Evolutionary conservation across 2,329 filamentous ascomycete species (phyloP).

Genomic region (Fusarium bactridioides): DNA sequence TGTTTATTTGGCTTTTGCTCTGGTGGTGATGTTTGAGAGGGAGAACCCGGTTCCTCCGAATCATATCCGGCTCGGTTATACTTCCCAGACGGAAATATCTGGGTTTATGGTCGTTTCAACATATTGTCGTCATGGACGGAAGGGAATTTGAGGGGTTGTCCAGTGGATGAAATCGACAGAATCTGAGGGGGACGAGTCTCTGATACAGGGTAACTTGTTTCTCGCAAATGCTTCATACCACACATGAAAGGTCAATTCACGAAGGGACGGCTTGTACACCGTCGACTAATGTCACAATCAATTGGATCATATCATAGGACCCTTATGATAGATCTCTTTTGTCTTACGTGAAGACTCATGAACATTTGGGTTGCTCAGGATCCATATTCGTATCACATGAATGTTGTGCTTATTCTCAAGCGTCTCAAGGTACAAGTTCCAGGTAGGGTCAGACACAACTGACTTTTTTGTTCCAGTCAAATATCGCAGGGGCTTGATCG

Average conservation of each 20-base stretch:
- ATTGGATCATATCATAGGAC: neutral
- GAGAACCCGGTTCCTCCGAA: conserved; percentile 14
- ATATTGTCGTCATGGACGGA: conserved; percentile 14
- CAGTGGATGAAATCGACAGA: neutral
- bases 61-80: conserved; percentile 12
- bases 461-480: neutral
- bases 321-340: neutral
- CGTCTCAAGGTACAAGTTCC: neutral
- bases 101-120: neutral
- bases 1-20: conserved; percentile 13
- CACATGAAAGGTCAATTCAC: neutral
- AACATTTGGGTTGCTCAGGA: neutral
- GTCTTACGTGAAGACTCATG: neutral
- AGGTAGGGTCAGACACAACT: neutral
- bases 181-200: neutral
- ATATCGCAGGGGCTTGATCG: neutral
- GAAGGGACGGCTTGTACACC: neutral
- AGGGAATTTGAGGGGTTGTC: neutral
- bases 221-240: neutral
- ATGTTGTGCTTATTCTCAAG: neutral
- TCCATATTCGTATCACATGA: neutral
- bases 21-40: neutral
- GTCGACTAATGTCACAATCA: neutral
- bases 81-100: neutral
- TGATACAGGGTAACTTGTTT: conserved; percentile 11